phyloP scores from a whole-genome alignment of 2,329 filamentous ascomycete species.

The Ophiostoma ips region DNA sequence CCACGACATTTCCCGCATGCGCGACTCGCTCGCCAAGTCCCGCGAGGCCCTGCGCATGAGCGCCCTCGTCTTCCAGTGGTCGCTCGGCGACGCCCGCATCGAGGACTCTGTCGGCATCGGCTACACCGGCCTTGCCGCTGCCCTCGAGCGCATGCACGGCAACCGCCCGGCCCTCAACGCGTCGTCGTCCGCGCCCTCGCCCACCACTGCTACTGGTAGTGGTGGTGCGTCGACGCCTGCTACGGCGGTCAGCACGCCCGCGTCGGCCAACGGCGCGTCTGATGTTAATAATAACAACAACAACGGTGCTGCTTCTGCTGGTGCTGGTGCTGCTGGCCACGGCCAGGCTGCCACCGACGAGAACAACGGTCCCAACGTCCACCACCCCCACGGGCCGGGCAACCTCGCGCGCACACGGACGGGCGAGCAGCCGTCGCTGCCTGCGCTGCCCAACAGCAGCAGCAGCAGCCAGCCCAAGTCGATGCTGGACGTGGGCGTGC shows the following conservation, averaged over 20 bases:
- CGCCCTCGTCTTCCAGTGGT: constrained; percentile 51
- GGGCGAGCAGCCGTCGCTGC: neutral
- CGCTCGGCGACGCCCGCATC: constrained; percentile 41
- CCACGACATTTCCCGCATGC: constrained; percentile 47
- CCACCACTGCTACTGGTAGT: neutral
- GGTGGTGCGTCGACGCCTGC: neutral
- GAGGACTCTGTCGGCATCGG: constrained; percentile 50
- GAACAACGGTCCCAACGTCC: neutral
- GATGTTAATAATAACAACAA: no score
- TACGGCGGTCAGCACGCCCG: constrained; percentile 2
- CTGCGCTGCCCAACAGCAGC: neutral
- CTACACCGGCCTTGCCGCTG: constrained; percentile 52
- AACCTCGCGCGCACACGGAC: neutral
- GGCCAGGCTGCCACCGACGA: neutral
- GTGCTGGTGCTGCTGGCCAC: neutral
- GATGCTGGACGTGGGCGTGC: constrained; percentile 7
- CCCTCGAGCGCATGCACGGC: constrained; percentile 38
- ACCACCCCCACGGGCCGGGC: neutral
- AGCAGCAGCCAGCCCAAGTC: neutral
- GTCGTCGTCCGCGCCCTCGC: neutral
- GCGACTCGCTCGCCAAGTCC: constrained; percentile 39
- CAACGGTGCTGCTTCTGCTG: neutral
- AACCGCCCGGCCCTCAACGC: constrained; percentile 18
- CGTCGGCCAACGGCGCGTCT: neutral
- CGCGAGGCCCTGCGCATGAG: constrained; percentile 50